These are phyloP conservation scores for Leishmania arabica DNA, from an alignment of 208 protist species.

Conservation along the genomic window DNA sequence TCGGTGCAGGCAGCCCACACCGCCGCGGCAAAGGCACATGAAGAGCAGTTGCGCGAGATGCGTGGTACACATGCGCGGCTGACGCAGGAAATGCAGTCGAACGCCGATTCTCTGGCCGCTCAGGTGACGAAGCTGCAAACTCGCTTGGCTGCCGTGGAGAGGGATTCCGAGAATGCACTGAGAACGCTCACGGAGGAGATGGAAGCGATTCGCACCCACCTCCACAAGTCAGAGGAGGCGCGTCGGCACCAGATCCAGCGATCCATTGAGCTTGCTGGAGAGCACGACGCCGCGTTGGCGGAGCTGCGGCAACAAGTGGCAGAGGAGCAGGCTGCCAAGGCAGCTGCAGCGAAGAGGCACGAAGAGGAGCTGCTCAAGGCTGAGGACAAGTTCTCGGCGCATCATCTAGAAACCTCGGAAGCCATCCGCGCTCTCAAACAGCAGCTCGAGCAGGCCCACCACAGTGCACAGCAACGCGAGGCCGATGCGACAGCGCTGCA, in stretches of 20 bases:
- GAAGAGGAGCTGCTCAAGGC: slow-evolving; percentile 8
- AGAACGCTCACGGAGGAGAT: background rate
- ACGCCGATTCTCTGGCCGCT: background rate
- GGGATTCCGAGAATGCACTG: background rate
- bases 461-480: background rate
- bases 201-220: background rate
- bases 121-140: background rate
- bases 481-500: background rate
- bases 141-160: background rate
- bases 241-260: background rate
- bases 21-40: background rate
- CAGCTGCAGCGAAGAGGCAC: background rate
- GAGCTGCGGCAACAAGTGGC: background rate
- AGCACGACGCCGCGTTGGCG: background rate
- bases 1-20: background rate
- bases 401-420: background rate
- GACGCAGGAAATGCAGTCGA: background rate
- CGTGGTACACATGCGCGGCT: background rate
- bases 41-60: background rate
- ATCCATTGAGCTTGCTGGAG: background rate
- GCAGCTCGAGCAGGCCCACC: slow-evolving; percentile 9
- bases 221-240: slow-evolving; percentile 3
- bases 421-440: background rate
- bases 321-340: background rate
- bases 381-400: background rate